A percentile compares a stretch with the other conserved stretches of the same genome.
Evolutionary conservation across 495 filamentous ascomycete species (phyloP).

Genomic region (Delitschia confertaspora): DNA sequence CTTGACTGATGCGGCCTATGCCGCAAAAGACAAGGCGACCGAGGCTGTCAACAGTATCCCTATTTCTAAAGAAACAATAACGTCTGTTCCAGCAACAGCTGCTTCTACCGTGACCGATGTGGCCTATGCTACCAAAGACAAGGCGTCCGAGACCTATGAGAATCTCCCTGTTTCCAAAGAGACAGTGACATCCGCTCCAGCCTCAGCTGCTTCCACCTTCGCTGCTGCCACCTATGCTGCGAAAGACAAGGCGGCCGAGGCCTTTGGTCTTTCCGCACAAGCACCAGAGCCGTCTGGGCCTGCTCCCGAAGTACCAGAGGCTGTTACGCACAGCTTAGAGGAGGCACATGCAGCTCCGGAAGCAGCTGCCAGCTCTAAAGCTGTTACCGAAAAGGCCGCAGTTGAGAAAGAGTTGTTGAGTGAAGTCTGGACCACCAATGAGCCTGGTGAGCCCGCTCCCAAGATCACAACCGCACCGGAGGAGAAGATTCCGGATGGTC

Average conservation of each 20-base stretch:
- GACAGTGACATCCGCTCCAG: neutral
- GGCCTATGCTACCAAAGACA: conserved; percentile 5
- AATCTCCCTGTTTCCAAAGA: neutral
- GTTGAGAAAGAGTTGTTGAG: no score
- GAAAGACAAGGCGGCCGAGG: conserved; percentile 14
- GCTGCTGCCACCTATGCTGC: neutral
- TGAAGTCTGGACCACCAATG: conserved; percentile 1
- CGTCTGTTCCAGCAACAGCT: neutral
- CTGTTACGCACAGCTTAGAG: no score
- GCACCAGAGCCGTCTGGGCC: conserved; percentile 1
- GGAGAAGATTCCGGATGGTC: no score
- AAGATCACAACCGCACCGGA: conserved; percentile 6
- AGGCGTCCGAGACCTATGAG: conserved; percentile 13
- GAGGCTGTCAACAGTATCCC: neutral
- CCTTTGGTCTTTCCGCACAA: conserved; percentile 16
- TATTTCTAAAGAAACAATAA: neutral
- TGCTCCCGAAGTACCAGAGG: conserved; percentile 51
- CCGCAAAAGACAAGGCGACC: conserved; percentile 32
- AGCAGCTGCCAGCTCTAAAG: no score
- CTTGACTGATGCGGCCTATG: no score
- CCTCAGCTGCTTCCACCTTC: neutral
- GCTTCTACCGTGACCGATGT: no score
- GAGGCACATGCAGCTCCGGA: no score
- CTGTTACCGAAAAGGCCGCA: no score
- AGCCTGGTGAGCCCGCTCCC: conserved; percentile 3